These are phyloP conservation scores for Diaporthe citrichinensis DNA, from an alignment of 2,329 filamentous ascomycete genomes.

Conservation along the genomic window DNA sequence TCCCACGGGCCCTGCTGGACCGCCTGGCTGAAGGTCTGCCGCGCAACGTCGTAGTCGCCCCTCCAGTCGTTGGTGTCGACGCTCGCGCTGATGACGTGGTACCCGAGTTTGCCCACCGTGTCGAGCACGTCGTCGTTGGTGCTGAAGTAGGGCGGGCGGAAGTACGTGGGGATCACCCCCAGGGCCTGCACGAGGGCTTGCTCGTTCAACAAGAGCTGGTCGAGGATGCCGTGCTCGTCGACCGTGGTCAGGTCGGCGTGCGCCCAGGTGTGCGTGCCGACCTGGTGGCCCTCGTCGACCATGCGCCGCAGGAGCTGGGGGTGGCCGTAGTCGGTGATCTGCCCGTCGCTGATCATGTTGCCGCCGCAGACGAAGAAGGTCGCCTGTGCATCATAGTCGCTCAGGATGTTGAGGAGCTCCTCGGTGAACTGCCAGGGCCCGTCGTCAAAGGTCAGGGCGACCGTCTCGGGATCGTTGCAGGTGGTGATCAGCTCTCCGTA, in stretches of 20 bases:
- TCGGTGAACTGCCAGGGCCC: slow-evolving; percentile 74
- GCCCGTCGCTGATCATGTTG: slow-evolving; percentile 51
- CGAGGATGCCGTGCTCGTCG: slow-evolving; percentile 49
- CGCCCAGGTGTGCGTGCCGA: slow-evolving; percentile 63
- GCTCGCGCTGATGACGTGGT: slow-evolving; percentile 54
- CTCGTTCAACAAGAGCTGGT: slow-evolving; percentile 62
- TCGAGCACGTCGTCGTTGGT: slow-evolving; percentile 20
- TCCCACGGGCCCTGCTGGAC: slow-evolving; percentile 8
- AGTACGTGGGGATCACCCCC: slow-evolving; percentile 58
- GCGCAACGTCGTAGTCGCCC: slow-evolving; percentile 39
- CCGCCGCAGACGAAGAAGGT: slow-evolving; percentile 78
- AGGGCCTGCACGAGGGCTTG: slow-evolving; percentile 59
- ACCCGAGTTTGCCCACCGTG: slow-evolving; percentile 50
- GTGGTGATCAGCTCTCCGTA: slow-evolving; percentile 72
- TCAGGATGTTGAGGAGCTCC: slow-evolving; percentile 73
- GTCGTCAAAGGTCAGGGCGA: slow-evolving; percentile 78
- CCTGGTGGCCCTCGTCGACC: slow-evolving; percentile 61
- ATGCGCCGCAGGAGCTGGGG: slow-evolving; percentile 57
- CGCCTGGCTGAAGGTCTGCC: slow-evolving; percentile 27
- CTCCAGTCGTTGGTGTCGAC: slow-evolving; percentile 41
- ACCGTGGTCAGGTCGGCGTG: slow-evolving; percentile 58
- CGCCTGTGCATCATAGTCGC: slow-evolving; percentile 71
- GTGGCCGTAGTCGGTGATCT: slow-evolving; percentile 39
- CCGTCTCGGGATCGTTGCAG: slow-evolving; percentile 69
- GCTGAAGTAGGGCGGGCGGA: slow-evolving; percentile 41